Evolutionary conservation across 768 basidiomycete genomes (phyloP).

Genomic region (Suillus plorans): DNA sequence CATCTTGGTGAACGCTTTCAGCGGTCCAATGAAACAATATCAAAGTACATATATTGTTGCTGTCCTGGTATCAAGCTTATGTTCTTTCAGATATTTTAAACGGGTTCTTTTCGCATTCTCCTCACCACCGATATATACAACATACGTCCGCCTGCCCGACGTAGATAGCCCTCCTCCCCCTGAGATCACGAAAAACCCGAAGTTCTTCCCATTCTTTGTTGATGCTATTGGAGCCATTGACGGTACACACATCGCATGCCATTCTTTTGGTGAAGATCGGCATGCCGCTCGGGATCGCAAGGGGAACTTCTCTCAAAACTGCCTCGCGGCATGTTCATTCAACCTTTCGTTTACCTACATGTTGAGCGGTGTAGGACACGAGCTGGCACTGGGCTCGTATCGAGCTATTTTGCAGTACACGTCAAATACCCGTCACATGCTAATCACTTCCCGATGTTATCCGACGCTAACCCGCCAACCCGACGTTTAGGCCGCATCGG

Average conservation of each 20-base stretch:
- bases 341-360: neutral
- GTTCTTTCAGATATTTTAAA: slow-evolving; percentile 27
- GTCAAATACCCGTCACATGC: too few species aligned
- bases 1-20: too few species aligned
- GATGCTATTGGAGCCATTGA: slow-evolving; percentile 25
- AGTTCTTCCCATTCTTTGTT: slow-evolving; percentile 26
- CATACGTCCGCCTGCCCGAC: slow-evolving; percentile 20
- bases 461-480: too few species aligned
- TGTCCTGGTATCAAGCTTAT: neutral
- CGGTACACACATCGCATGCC: slow-evolving; percentile 24
- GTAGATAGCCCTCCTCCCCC: slow-evolving; percentile 10
- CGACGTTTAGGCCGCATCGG: too few species aligned
- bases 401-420: too few species aligned
- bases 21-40: too few species aligned
- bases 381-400: too few species aligned
- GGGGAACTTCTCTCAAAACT: neutral
- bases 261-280: slow-evolving; percentile 13
- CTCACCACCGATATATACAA: slow-evolving; percentile 24
- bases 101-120: slow-evolving; percentile 26
- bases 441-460: too few species aligned
- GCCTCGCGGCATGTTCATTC: neutral
- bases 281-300: neutral
- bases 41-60: slow-evolving; percentile 1
- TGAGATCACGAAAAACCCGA: slow-evolving; percentile 18
- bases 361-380: neutral